Evolutionary conservation across 345 rosid genomes (phyloP).

Genomic region (Eucalyptus regnans): DNA sequence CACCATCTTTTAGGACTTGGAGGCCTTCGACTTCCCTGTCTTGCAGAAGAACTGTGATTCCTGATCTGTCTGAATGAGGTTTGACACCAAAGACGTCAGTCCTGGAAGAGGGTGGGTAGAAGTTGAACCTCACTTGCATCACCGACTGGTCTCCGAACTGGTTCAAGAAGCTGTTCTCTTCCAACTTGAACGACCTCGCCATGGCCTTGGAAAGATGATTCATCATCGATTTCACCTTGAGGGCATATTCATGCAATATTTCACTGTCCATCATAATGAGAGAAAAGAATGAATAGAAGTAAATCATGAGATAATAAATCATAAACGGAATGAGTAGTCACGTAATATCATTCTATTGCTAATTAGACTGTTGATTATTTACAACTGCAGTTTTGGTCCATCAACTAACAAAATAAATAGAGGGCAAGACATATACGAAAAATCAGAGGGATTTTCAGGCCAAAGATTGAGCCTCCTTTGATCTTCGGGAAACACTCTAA

Average conservation of each 20-base stretch:
- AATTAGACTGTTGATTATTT: neutral
- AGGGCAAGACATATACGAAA: conserved; percentile 7
- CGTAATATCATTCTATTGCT: neutral
- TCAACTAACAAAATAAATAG: neutral
- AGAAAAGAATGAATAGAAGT: neutral
- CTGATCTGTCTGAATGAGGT: conserved; percentile 44
- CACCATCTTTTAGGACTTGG: conserved; percentile 16
- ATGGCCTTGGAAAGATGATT: conserved; percentile 28
- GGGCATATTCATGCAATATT: conserved; percentile 11
- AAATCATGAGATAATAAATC: neutral
- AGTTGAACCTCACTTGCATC: conserved; percentile 34
- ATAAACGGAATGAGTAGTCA: neutral
- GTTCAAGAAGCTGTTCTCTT: conserved; percentile 23
- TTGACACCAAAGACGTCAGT: conserved; percentile 45
- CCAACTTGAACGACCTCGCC: conserved; percentile 25
- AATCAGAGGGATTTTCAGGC: conserved; percentile 33
- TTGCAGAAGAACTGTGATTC: conserved; percentile 31
- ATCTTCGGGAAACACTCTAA: conserved; percentile 25
- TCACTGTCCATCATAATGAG: conserved; percentile 4
- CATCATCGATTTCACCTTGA: conserved; percentile 9
- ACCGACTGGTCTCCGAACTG: conserved; percentile 7
- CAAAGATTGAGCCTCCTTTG: conserved; percentile 25
- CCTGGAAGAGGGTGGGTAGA: conserved; percentile 36
- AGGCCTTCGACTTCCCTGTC: conserved; percentile 36
- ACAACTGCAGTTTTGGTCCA: neutral